Percentiles rank a stretch among this genome's conserved stretches.
These are phyloP conservation scores for Cutaneotrichosporon dermatis DNA, from an alignment of 1,284 basidiomycete species.

Conservation along the genomic window DNA sequence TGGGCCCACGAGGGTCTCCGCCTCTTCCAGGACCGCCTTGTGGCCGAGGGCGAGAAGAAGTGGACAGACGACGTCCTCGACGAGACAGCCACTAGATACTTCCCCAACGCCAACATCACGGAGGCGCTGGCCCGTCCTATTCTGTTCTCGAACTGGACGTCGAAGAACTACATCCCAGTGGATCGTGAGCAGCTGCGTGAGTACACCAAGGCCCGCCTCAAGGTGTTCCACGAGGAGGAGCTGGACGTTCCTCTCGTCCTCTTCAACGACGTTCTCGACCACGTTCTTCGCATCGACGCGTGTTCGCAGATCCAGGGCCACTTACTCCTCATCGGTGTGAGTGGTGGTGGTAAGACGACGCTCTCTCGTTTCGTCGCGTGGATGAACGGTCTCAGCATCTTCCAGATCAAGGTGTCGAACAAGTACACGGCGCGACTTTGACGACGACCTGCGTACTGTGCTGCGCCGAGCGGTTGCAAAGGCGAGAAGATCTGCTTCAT, in stretches of 20 bases:
- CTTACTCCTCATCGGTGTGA: constrained; percentile 91
- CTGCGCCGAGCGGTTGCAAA: constrained; percentile 90
- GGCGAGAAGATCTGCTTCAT: constrained; percentile 99
- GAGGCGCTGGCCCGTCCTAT: constrained; percentile 85
- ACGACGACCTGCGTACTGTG: constrained; percentile 91
- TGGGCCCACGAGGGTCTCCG: constrained; percentile 99
- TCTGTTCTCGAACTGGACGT: constrained; percentile 98
- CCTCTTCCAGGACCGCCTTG: constrained; percentile 95
- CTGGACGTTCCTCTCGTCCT: constrained; percentile 96
- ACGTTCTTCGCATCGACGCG: constrained; percentile 95
- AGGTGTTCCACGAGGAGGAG: constrained; percentile 96
- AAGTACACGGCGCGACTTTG: constrained; percentile 98
- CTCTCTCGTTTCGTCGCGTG: constrained; percentile 97
- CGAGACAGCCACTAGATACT: constrained; percentile 73
- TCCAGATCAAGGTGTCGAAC: constrained; percentile 98
- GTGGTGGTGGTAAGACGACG: constrained; percentile 97
- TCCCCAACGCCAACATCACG: constrained; percentile 82
- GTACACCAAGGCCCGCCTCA: constrained; percentile 91
- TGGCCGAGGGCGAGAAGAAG: constrained; percentile 78
- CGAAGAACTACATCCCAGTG: constrained; percentile 93
- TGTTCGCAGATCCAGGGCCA: constrained; percentile 99
- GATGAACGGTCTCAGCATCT: constrained; percentile 98
- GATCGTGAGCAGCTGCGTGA: constrained; percentile 89
- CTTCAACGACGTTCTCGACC: constrained; percentile 97
- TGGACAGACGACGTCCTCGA: constrained; percentile 97